Evolutionary conservation across 768 basidiomycete genomes (phyloP), one percentile per base, ranked within the genome.

Genomic region (Auriscalpium orientale): DNA sequence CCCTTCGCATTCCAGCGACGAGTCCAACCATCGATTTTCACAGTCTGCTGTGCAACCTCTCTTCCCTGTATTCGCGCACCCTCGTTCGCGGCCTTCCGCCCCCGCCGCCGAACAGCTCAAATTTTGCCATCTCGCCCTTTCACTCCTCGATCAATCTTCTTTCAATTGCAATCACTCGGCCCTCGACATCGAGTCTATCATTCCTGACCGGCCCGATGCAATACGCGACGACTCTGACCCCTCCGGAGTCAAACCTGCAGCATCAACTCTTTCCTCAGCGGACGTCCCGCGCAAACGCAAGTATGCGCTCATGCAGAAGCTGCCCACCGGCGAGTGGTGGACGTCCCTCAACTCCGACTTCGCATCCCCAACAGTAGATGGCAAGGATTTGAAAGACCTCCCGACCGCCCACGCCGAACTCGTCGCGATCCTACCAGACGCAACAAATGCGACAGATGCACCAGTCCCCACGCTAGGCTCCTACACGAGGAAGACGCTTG

Each of bases 311-410:
- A 77, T 91, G 61, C 90, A 93, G 64, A 84, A 83, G 57, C 74
- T 93, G 8, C 88, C 91, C 0, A 78, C 75, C 1, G 89, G 84
- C 40, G 84, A 86, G 56, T 90, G 83, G 74, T 93, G 89, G 85
- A 78, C 88, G 15, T 89, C 90, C 28, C 77, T 85, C 53, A 79
- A 76, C 64, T 76, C 81, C 20, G 76, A 68, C 54, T 67, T 64
- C 54, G 73, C 66, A 36, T 72, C 62, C 50, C 71, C 59, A 46
- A 65, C 53, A 56, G 72, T 34, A 40, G 71, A 75, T 53, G 70
- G 71, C 8, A 67, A 68, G 45, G 67, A 72, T 61, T 59, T 83
- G 54, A 82, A 78, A 62, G 71, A 76, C 58, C 67, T 87, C 13
- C 69, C 76, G 18, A 83, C 83, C 6, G 87, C 78, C 34, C 79